These are phyloP conservation scores for Wallacemonas collosoma DNA, from an alignment of 208 protist species.

Conservation along the genomic window DNA sequence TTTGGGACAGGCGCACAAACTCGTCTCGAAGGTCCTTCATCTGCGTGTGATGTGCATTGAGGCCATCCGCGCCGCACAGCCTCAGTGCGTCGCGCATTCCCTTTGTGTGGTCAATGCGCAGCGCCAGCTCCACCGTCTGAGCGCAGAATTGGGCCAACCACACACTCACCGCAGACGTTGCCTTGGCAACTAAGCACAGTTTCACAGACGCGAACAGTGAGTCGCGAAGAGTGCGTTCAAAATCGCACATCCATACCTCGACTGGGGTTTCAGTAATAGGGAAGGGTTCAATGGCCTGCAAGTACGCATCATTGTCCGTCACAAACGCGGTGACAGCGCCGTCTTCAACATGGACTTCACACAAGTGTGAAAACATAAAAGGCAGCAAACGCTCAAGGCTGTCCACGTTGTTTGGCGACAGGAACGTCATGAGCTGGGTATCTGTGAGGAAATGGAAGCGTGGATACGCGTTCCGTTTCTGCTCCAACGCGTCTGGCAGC, in stretches of 20 bases:
- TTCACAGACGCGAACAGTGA: slow-evolving; percentile 63
- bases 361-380: slow-evolving; percentile 66
- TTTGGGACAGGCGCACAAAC: slow-evolving; percentile 43
- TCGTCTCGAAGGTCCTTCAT: slow-evolving; percentile 55
- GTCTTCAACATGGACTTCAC: slow-evolving; percentile 40
- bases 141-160: slow-evolving; percentile 60
- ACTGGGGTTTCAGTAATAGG: slow-evolving; percentile 42
- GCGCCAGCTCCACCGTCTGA: slow-evolving; percentile 65
- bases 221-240: slow-evolving; percentile 53
- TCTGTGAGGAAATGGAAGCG: slow-evolving; percentile 95
- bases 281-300: slow-evolving; percentile 41
- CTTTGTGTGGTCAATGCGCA: slow-evolving; percentile 70
- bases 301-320: slow-evolving; percentile 48
- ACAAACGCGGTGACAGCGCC: slow-evolving; percentile 45
- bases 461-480: slow-evolving; percentile 89
- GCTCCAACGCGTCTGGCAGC: slow-evolving; percentile 90
- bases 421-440: slow-evolving; percentile 75
- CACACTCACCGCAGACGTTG: slow-evolving; percentile 43
- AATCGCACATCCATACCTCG: slow-evolving; percentile 68
- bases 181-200: slow-evolving; percentile 37
- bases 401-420: slow-evolving; percentile 52
- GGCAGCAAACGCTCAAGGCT: slow-evolving; percentile 55
- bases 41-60: slow-evolving; percentile 55
- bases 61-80: slow-evolving; percentile 46
- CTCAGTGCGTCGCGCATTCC: slow-evolving; percentile 63